These are phyloP conservation scores for Plasmodium adleri DNA, from an alignment of 169 alveolate species.

Conservation along the genomic window DNA sequence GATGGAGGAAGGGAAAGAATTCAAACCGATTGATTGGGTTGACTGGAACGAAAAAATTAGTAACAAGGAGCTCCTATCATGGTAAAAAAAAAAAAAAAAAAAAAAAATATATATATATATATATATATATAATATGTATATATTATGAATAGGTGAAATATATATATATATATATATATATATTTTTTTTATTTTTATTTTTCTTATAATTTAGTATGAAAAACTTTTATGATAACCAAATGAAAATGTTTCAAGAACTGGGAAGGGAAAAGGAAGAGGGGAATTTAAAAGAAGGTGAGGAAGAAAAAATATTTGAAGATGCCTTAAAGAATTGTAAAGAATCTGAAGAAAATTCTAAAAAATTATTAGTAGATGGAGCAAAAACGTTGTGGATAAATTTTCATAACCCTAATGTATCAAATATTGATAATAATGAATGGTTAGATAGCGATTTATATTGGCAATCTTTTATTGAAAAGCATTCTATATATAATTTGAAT, in stretches of 20 bases:
- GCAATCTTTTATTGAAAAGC: conserved; percentile 92
- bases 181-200: background rate
- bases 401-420: conserved; percentile 87
- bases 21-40: conserved; percentile 76
- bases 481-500: conserved; percentile 81
- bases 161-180: background rate
- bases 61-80: conserved; percentile 76
- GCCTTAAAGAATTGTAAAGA: conserved; percentile 78
- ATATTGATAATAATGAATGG: conserved; percentile 90
- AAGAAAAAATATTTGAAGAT: conserved; percentile 62
- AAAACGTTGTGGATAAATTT: conserved; percentile 89
- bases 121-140: background rate
- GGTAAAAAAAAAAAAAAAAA: conserved; percentile 39
- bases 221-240: conserved; percentile 78
- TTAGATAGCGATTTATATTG: conserved; percentile 90
- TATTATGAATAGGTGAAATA: no score
- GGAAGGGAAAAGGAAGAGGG: conserved; percentile 27
- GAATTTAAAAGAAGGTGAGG: conserved; percentile 26
- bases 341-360: conserved; percentile 82
- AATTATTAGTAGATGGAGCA: conserved; percentile 87
- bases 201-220: conserved; percentile 72
- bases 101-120: conserved; percentile 1
- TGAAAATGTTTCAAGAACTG: conserved; percentile 35
- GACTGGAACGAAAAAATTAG: conserved; percentile 72
- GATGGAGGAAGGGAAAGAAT: conserved; percentile 17